Evolutionary conservation across 805 yeast species (phyloP).

Genomic region (Candida krabiensis): DNA sequence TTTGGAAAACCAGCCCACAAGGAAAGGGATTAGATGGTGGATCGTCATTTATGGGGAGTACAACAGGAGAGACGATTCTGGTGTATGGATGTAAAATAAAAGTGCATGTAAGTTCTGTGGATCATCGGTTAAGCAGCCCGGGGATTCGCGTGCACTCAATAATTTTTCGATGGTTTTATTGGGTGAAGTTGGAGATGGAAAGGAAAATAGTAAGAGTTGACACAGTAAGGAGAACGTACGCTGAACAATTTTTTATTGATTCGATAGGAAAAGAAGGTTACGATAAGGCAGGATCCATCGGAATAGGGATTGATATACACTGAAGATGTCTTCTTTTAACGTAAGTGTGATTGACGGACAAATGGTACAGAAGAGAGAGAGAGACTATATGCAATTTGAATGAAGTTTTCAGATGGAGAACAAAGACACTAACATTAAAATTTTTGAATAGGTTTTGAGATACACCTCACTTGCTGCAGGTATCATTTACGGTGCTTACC

Average conservation of each 20-base stretch:
- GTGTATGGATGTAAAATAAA: slow-evolving; percentile 1
- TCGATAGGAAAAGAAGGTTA: not conserved
- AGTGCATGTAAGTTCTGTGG: slow-evolving; percentile 1
- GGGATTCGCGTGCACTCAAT: slow-evolving; percentile 7
- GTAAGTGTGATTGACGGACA: too few relatives aligned
- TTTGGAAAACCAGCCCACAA: too few relatives aligned
- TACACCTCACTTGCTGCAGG: slow-evolving; percentile 91
- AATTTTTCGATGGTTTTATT: slow-evolving; percentile 12
- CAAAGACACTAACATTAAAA: slow-evolving; percentile 6
- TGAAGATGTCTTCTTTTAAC: slow-evolving; percentile 49
- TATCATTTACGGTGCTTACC: slow-evolving; percentile 82
- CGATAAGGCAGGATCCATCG: not conserved
- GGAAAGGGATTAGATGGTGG: too few relatives aligned
- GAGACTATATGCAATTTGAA: too few relatives aligned
- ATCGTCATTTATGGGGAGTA: too few relatives aligned
- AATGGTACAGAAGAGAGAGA: too few relatives aligned
- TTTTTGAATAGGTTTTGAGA: slow-evolving; percentile 67
- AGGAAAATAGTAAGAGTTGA: slow-evolving; percentile 3
- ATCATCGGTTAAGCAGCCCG: slow-evolving; percentile 6
- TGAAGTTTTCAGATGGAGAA: too few relatives aligned
- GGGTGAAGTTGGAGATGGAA: slow-evolving; percentile 13
- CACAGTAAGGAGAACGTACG: not conserved
- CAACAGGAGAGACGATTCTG: too few relatives aligned
- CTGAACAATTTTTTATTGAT: too few relatives aligned
- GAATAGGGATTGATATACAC: slow-evolving; percentile 1